Base-by-base conservation (phyloP, 352 stramenopile species). In the Globisporangium ultimum region DNA sequence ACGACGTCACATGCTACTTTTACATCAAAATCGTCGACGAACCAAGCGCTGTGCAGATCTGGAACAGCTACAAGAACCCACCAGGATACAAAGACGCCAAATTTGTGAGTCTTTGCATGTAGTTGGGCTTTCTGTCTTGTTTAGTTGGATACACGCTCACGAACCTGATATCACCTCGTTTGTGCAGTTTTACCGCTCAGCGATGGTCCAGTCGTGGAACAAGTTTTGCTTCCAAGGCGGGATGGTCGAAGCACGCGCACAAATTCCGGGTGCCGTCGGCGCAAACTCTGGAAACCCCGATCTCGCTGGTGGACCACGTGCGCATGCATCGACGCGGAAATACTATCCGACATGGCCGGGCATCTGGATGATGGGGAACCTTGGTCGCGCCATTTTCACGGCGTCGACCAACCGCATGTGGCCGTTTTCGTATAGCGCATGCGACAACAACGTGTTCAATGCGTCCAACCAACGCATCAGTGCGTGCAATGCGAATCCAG, bases 371-470 rank as follows among this genome's bases (percentile, higher is more conserved):
- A 73, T 98, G 48, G 94, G 94, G 5, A 36, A 36, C 28, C 28
- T 36, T 10, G 28, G 28, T 10, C 28, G 28, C 28, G 28, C 28
- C 28, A 36, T 36, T 36, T 36, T 36, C 66, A 83, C 89, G 45
- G 74, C 73, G 0, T 94, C 80, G 0, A 96, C 87, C 7, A 86
- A 91, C 40, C 87, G 88, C 53, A 84, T 98, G 56, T 98, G 94
- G 94, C 95, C 95, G 5, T 98, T 89, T 78, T 95, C 78, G 53
- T 98, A 96, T 67, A 78, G 97, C 59, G 74, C 69, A 28, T 98
- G 94, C 62, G 87, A 98, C 67, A 49, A 64, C 0, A 58, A 72
- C 22, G 47, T 72, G n/a, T 72, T 78, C 12, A 21, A 58, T 2
- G 58, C 66, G 0, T 61, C 50, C 11, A 75, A 80, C 55, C 73